phyloP scores from a whole-genome alignment of 2,329 filamentous ascomycete genomes.

The Coleophoma crateriformis region DNA sequence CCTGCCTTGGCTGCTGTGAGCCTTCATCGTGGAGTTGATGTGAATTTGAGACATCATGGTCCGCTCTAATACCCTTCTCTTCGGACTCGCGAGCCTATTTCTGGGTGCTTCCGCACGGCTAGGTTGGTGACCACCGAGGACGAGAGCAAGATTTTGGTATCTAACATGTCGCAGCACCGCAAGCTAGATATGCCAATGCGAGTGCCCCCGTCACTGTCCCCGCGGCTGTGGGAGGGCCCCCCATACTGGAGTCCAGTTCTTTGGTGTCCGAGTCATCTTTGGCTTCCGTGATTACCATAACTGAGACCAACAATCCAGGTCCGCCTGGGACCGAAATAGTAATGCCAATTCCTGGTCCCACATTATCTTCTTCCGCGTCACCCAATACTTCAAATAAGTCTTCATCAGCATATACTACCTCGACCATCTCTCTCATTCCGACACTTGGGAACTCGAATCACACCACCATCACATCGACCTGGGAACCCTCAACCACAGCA shows the following conservation, averaged over 20 bases:
- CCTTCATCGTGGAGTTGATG: neutral
- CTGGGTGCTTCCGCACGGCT: slow-evolving; percentile 3
- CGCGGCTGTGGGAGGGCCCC: neutral
- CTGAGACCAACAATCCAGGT: too few species aligned
- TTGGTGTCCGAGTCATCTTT: neutral
- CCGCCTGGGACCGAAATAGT: too few species aligned
- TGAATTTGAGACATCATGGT: slow-evolving; percentile 14
- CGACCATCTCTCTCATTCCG: too few species aligned
- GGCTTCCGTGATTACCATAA: too few species aligned
- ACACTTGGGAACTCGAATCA: too few species aligned
- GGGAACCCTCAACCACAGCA: too few species aligned
- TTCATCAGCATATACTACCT: too few species aligned
- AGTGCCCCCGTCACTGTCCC: neutral
- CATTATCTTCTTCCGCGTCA: too few species aligned
- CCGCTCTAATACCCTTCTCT: slow-evolving; percentile 4
- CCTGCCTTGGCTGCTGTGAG: too few species aligned
- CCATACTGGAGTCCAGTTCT: neutral
- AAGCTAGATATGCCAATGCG: neutral
- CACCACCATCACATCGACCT: too few species aligned
- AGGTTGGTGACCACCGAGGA: neutral
- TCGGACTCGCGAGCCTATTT: slow-evolving; percentile 10
- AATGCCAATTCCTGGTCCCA: too few species aligned
- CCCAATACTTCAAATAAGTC: too few species aligned
- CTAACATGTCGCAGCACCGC: neutral
- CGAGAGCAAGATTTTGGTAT: neutral